These are phyloP conservation scores for Claviceps paspali DNA, from an alignment of 2,329 filamentous ascomycete species.

Conservation along the genomic window DNA sequence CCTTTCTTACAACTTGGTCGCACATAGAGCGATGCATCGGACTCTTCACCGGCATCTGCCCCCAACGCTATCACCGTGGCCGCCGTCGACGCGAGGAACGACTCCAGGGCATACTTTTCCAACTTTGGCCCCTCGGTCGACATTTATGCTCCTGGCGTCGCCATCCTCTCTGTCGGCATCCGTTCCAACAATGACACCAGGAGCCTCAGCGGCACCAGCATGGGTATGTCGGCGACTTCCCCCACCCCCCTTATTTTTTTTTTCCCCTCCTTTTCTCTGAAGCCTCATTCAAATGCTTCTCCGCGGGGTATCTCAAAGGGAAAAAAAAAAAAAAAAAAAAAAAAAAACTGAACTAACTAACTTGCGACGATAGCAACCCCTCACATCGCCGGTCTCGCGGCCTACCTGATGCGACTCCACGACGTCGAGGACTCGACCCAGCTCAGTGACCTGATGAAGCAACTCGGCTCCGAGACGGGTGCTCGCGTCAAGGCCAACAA, in stretches of 20 bases:
- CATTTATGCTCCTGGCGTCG: constrained; percentile 40
- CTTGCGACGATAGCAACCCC: no score
- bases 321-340: background rate
- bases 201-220: constrained; percentile 39
- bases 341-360: no score
- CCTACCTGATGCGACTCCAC: constrained; percentile 49
- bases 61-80: constrained; percentile 43
- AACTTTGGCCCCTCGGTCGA: constrained; percentile 41
- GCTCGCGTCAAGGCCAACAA: constrained; percentile 27
- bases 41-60: constrained; percentile 38
- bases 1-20: background rate
- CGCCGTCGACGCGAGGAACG: constrained; percentile 36
- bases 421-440: constrained; percentile 22
- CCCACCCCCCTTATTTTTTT: background rate
- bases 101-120: constrained; percentile 36
- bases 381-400: constrained; percentile 51
- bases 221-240: constrained; percentile 23
- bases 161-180: constrained; percentile 38
- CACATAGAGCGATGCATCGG: constrained; percentile 28
- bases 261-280: background rate
- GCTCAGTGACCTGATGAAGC: constrained; percentile 34
- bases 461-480: constrained; percentile 32
- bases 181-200: constrained; percentile 27
- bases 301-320: no score
- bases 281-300: no score